Conservation (phyloP, 1,284 basidiomycete species). For the Hymenochaete sp. region DNA sequence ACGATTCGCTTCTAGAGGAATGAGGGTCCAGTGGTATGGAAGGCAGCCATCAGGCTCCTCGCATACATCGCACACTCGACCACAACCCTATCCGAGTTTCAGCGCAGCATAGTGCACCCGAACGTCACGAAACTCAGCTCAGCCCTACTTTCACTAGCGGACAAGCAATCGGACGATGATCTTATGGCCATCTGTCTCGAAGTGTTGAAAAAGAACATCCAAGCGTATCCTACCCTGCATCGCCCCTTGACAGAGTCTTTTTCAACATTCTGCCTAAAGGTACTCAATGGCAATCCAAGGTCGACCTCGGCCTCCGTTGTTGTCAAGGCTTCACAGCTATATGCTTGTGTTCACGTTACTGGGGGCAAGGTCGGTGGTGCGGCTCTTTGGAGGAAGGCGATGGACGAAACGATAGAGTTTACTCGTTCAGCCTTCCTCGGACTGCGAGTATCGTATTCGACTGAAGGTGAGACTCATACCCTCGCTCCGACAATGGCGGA, state of each 20-base stretch:
- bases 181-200: slow-evolving; percentile 48
- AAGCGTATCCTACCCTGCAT: slow-evolving; percentile 57
- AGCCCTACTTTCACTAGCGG: slow-evolving; percentile 45
- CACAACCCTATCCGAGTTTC: slow-evolving; percentile 58
- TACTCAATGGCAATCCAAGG: slow-evolving; percentile 46
- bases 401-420: slow-evolving; percentile 58
- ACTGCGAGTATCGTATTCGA: slow-evolving; percentile 49
- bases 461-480: slow-evolving; percentile 29
- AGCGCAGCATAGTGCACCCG: slow-evolving; percentile 63
- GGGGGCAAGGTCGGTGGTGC: slow-evolving; percentile 72
- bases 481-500: background rate
- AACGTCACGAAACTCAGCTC: slow-evolving; percentile 61
- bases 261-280: slow-evolving; percentile 42
- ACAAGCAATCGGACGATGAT: slow-evolving; percentile 41
- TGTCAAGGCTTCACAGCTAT: slow-evolving; percentile 44
- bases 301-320: slow-evolving; percentile 34
- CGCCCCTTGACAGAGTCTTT: slow-evolving; percentile 43
- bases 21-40: slow-evolving; percentile 50
- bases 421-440: slow-evolving; percentile 51
- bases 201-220: slow-evolving; percentile 48
- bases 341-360: slow-evolving; percentile 52
- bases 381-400: slow-evolving; percentile 59
- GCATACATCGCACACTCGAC: slow-evolving; percentile 49
- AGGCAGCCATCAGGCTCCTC: slow-evolving; percentile 53
- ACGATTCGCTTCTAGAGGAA: slow-evolving; percentile 43